A percentile compares a stretch with the other conserved stretches of the same genome.
phyloP scores from a whole-genome alignment of 2,329 filamentous ascomycete genomes.

The Hymenoscyphus salicellus region DNA sequence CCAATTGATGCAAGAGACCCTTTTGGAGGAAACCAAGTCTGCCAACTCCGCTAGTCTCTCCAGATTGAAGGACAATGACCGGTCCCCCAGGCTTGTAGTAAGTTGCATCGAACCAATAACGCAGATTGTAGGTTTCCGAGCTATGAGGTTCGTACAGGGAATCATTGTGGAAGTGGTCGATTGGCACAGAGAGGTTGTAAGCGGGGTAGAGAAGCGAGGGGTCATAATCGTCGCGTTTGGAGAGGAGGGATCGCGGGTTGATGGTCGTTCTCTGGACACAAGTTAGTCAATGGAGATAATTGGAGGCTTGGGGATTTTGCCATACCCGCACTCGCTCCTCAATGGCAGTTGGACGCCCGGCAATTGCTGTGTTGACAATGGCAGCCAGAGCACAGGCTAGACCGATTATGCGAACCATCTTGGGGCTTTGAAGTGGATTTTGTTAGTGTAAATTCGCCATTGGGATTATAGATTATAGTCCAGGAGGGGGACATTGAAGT shows the following conservation, averaged over 20 bases:
- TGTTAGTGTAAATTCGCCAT: neutral
- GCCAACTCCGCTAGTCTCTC: constrained; percentile 63
- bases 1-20: constrained; percentile 70
- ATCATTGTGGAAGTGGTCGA: constrained; percentile 85
- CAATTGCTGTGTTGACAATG: constrained; percentile 17
- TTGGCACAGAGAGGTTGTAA: constrained; percentile 39
- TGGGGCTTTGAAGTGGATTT: constrained; percentile 5
- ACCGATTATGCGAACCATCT: constrained; percentile 23
- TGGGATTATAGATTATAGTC: neutral
- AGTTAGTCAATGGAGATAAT: neutral
- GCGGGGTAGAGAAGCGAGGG: constrained; percentile 32
- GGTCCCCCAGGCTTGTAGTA: constrained; percentile 76
- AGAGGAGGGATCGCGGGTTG: constrained; percentile 7
- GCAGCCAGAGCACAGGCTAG: constrained; percentile 20
- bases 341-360: constrained; percentile 18
- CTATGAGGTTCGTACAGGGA: constrained; percentile 74
- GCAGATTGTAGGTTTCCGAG: constrained; percentile 62
- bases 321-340: constrained; percentile 25
- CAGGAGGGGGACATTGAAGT: neutral
- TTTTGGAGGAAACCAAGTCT: constrained; percentile 72
- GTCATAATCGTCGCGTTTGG: constrained; percentile 23
- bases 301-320: neutral
- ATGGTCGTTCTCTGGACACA: constrained; percentile 28
- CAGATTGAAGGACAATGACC: constrained; percentile 72
- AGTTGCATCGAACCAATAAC: constrained; percentile 80